phyloP scores from a whole-genome alignment of 2,329 filamentous ascomycete species.

The Monilinia fructigena region DNA sequence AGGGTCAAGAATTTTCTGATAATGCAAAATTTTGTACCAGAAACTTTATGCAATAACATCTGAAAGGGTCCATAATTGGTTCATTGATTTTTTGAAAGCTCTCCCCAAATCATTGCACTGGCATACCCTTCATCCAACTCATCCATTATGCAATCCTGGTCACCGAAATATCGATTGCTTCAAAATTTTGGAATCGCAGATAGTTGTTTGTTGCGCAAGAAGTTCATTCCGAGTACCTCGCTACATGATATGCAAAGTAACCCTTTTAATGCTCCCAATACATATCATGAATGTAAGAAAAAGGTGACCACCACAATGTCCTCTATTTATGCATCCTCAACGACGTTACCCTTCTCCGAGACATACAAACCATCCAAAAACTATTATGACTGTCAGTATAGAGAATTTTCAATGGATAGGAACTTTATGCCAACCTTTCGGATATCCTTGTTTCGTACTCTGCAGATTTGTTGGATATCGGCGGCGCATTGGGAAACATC shows the following conservation, averaged over 20 bases:
- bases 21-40: neutral
- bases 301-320: constrained; percentile 28
- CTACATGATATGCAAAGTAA: constrained; percentile 41
- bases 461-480: constrained; percentile 99
- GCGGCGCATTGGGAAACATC: constrained; percentile 96
- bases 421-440: constrained; percentile 69
- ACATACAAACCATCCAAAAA: constrained; percentile 99
- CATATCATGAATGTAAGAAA: constrained; percentile 33
- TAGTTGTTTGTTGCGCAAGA: constrained; percentile 33
- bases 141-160: constrained; percentile 16
- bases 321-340: constrained; percentile 52
- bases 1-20: neutral
- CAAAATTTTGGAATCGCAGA: constrained; percentile 15
- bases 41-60: neutral
- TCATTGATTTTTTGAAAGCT: constrained; percentile 14
- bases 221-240: constrained; percentile 39
- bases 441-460: constrained; percentile 99
- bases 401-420: neutral
- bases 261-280: constrained; percentile 30
- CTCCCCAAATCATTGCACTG: constrained; percentile 14
- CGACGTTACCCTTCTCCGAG: constrained; percentile 96
- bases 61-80: constrained; percentile 16
- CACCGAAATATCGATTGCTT: constrained; percentile 17
- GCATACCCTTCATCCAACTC: constrained; percentile 14
- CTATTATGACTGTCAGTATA: constrained; percentile 46